phyloP scores from a whole-genome alignment of 805 yeast genomes.

The Metschnikowia lochheadii region DNA sequence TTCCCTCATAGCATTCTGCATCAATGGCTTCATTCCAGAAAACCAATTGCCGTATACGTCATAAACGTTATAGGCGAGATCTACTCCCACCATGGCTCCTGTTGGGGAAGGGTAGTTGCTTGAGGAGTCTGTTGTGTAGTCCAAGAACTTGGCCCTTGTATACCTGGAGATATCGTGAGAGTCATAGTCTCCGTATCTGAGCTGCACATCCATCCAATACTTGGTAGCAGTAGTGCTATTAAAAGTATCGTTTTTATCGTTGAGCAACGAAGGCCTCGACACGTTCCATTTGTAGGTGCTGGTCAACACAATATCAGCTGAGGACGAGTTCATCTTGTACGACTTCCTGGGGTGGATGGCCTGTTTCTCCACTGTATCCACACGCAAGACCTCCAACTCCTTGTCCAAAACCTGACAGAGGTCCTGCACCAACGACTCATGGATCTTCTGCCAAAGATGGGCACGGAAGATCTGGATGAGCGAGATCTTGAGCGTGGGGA shows the following conservation, averaged over 20 bases:
- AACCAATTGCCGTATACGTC: conserved; percentile 98
- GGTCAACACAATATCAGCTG: conserved; percentile 81
- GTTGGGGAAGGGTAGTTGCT: conserved; percentile 90
- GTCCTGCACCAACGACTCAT: conserved; percentile 91
- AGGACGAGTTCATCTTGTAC: conserved; percentile 92
- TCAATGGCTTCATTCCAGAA: conserved; percentile 84
- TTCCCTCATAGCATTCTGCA: conserved; percentile 89
- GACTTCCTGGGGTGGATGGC: conserved; percentile 96
- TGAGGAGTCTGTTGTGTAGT: conserved; percentile 83
- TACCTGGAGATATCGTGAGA: conserved; percentile 95
- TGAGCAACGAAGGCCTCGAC: conserved; percentile 72
- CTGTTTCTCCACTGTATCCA: conserved; percentile 83
- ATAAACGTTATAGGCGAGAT: conserved; percentile 91
- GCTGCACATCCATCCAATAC: conserved; percentile 93
- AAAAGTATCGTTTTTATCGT: conserved; percentile 64
- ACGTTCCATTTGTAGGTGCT: conserved; percentile 81
- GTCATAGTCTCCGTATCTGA: conserved; percentile 95
- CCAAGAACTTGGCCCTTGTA: conserved; percentile 87
- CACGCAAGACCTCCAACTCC: conserved; percentile 76
- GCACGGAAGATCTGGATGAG: conserved; percentile 95
- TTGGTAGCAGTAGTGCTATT: conserved; percentile 59
- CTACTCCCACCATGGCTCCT: conserved; percentile 86
- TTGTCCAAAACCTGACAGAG: conserved; percentile 87
- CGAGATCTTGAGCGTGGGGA: conserved; percentile 94
- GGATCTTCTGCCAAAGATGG: conserved; percentile 98